Conservation (phyloP, 2,329 filamentous ascomycete genomes). For the Volutella citrinella region DNA sequence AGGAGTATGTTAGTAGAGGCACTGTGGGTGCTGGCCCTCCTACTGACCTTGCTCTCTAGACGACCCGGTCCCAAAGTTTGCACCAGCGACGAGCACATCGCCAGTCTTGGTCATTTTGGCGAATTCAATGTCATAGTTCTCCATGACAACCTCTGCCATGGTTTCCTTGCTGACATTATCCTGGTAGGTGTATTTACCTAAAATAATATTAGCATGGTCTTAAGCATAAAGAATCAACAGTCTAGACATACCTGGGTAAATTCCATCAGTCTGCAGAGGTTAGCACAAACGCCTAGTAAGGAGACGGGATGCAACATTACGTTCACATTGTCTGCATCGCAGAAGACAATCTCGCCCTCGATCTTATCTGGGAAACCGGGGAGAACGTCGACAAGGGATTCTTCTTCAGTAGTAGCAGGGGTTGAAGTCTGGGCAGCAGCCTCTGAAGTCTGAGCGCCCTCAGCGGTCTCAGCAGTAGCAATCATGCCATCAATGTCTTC, state of each 20-base stretch:
- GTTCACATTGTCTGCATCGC: conserved; percentile 11
- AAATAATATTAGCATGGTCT: background rate
- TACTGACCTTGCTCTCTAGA: conserved; percentile 58
- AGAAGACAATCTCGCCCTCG: conserved; percentile 80
- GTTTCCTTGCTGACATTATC: conserved; percentile 72
- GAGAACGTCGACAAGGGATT: conserved; percentile 64
- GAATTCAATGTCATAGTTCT: conserved; percentile 84
- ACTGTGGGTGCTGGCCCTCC: background rate
- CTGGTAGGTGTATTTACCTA: conserved; percentile 85
- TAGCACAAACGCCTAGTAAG: background rate
- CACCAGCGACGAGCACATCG: conserved; percentile 82
- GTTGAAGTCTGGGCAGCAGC: no score
- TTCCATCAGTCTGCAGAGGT: conserved; percentile 80
- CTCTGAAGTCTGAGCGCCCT: conserved; percentile 17
- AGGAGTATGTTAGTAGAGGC: conserved; percentile 28
- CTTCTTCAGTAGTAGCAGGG: conserved; percentile 26
- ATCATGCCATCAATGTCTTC: conserved; percentile 65
- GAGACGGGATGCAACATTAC: background rate
- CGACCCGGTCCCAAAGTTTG: conserved; percentile 83
- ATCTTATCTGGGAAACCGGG: conserved; percentile 85
- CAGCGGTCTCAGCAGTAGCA: conserved; percentile 47
- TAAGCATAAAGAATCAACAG: conserved; percentile 4
- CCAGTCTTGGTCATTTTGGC: conserved; percentile 57
- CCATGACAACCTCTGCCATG: conserved; percentile 91
- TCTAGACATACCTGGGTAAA: conserved; percentile 76